Conservation (phyloP, 2,329 filamentous ascomycete species). For the Paecilomyces formosus region DNA sequence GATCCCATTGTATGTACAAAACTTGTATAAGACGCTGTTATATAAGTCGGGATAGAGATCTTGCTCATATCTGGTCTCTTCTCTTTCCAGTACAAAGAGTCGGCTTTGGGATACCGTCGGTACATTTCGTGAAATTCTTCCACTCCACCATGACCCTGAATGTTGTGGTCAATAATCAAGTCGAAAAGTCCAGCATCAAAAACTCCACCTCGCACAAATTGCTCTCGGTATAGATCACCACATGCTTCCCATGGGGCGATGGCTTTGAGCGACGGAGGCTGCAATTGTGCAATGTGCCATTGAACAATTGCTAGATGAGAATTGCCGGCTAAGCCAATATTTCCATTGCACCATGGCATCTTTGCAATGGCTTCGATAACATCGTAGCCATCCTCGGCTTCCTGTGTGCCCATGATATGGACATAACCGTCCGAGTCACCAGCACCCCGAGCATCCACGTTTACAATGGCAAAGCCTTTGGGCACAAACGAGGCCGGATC, state of each 20-base stretch:
- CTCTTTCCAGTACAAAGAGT: slow-evolving; percentile 35
- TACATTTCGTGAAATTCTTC: slow-evolving; percentile 40
- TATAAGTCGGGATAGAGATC: slow-evolving; percentile 29
- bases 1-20: slow-evolving; percentile 30
- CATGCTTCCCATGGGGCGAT: slow-evolving; percentile 44
- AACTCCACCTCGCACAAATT: slow-evolving; percentile 37
- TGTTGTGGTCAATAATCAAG: slow-evolving; percentile 31
- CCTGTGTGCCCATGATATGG: slow-evolving; percentile 34
- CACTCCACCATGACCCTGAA: slow-evolving; percentile 25
- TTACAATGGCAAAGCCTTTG: slow-evolving; percentile 27
- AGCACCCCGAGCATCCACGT: slow-evolving; percentile 25
- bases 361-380: slow-evolving; percentile 36
- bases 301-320: slow-evolving; percentile 37
- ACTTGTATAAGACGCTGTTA: slow-evolving; percentile 25
- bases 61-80: slow-evolving; percentile 30
- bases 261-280: slow-evolving; percentile 35
- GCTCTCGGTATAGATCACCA: slow-evolving; percentile 42
- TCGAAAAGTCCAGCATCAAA: slow-evolving; percentile 36
- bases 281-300: slow-evolving; percentile 35
- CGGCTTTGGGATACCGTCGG: slow-evolving; percentile 26
- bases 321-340: slow-evolving; percentile 39
- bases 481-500: slow-evolving; percentile 30
- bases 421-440: slow-evolving; percentile 30
- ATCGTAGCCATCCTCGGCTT: slow-evolving; percentile 42
- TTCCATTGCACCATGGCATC: slow-evolving; percentile 39